A percentile compares a stretch with the other conserved stretches of the same genome.
Conservation (phyloP, 2,329 filamentous ascomycete species). For the Fusarium coffeatum region DNA sequence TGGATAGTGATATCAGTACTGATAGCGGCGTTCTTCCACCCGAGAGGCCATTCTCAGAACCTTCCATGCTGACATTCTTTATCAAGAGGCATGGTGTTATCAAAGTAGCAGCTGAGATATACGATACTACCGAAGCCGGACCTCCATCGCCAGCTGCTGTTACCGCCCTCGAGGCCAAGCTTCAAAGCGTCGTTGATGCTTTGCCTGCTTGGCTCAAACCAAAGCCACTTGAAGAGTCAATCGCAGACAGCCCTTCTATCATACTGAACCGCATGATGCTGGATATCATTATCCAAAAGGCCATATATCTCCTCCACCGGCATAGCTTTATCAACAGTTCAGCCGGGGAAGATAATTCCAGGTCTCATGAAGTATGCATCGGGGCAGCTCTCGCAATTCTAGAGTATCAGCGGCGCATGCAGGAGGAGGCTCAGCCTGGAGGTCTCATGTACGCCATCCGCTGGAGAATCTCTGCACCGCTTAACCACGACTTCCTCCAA, state of each 20-base stretch:
- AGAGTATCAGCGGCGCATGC: conserved; percentile 29
- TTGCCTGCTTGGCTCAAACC: conserved; percentile 20
- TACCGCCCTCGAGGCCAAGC: background rate
- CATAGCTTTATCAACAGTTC: conserved; percentile 7
- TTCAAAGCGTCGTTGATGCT: background rate
- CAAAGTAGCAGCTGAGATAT: conserved; percentile 11
- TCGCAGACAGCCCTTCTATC: conserved; percentile 4
- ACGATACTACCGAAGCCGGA: conserved; percentile 13
- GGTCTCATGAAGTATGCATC: conserved; percentile 13
- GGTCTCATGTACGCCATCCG: conserved; percentile 37
- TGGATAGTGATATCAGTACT: background rate
- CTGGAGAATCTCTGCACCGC: conserved; percentile 33
- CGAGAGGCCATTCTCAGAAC: conserved; percentile 3
- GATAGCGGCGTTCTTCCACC: background rate
- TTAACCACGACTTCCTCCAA: conserved; percentile 35
- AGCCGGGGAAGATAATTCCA: background rate
- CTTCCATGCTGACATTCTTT: conserved; percentile 4
- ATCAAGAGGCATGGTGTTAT: conserved; percentile 18
- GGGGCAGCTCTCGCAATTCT: conserved; percentile 29
- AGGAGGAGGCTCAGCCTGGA: conserved; percentile 30
- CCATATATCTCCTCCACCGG: conserved; percentile 15
- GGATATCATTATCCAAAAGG: conserved; percentile 14
- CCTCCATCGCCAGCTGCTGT: background rate
- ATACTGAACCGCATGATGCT: conserved; percentile 23
- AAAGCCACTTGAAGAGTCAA: conserved; percentile 9